Conservation (phyloP, 805 yeast genomes). For the Hanseniaspora jakobsenii region DNA sequence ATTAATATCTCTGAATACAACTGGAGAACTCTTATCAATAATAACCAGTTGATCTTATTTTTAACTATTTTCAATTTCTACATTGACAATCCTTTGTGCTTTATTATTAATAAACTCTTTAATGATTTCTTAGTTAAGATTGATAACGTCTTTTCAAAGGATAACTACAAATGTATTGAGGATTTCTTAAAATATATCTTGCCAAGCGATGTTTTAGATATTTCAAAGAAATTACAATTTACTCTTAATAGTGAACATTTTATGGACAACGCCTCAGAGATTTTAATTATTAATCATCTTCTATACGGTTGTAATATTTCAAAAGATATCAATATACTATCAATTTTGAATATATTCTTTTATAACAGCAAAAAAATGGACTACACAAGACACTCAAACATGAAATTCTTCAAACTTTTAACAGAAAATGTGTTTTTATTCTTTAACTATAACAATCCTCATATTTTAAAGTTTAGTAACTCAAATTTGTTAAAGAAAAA, state of each 20-base stretch:
- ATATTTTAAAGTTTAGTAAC: not conserved
- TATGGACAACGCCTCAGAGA: conserved; percentile 12
- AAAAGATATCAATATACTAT: conserved; percentile 2
- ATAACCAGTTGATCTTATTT: conserved; percentile 18
- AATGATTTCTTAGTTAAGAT: not conserved
- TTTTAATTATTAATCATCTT: conserved; percentile 1
- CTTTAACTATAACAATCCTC: conserved; percentile 7
- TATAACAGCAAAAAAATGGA: conserved; percentile 13
- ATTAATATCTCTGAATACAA: not conserved
- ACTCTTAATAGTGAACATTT: conserved; percentile 10
- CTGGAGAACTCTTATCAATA: conserved; percentile 15
- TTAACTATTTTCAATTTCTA: conserved; percentile 21
- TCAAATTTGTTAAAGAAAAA: not conserved
- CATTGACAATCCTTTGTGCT: conserved; percentile 18
- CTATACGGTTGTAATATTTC: not conserved
- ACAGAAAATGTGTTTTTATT: conserved; percentile 4
- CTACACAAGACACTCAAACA: conserved; percentile 10
- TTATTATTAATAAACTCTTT: conserved; percentile 11
- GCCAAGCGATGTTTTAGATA: conserved; percentile 3
- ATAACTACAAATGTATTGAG: not conserved
- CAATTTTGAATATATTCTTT: not conserved
- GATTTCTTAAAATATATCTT: not conserved
- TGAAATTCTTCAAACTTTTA: conserved; percentile 7
- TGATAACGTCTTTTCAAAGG: not conserved
- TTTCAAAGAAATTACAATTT: conserved; percentile 5